Base-by-base conservation (phyloP, 169 alveolate species). In the Cystoisospora suis region DNA sequence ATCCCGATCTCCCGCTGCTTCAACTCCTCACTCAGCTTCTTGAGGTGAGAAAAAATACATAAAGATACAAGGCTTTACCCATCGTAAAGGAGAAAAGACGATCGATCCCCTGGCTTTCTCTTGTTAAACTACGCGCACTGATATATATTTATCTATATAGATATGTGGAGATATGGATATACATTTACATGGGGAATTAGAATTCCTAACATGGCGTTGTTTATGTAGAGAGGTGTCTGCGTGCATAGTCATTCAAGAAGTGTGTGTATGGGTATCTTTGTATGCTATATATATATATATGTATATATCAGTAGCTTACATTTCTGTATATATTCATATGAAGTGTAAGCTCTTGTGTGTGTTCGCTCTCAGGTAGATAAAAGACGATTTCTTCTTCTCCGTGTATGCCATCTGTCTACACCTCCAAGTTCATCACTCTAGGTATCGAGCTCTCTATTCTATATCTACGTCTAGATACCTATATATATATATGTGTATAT, bases 1-100 rank as follows among this genome's bases (percentile, higher is more conserved):
- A 47, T 29, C 91, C 91, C 1, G 91, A 87, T 49, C 47, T 87
- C 45, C 91, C 91, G 61, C 47, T 87, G 91, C 91, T 87, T 72
- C 59, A 77, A 59, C 86, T 87, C 45, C 75, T 87, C 34, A 72
- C 34, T 49, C 86, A 69, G 86, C 91, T 87, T 29, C 75, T 87
- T 38, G 91, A 79, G 40, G 91, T 80, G 72, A 56, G 79, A 29
- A 69, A 83, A 3, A 58, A 61, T 34, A 58, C 77, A 34, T 58
- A 61, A 3, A 58, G 61, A 9, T 79, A 61, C 7, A 29, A 20
- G n/a, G 61, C 53, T 61, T 4, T 85, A 29, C 42, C 58, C n/a
- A 3, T 81, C 38, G 59, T 58, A 5, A n/a, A 38, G 61, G 32
- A 69, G 90, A 61, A 42, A 45, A 36, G 17, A 40, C 17, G 4